phyloP scores from a whole-genome alignment of 768 basidiomycete genomes.

The Podaxis sp. region DNA sequence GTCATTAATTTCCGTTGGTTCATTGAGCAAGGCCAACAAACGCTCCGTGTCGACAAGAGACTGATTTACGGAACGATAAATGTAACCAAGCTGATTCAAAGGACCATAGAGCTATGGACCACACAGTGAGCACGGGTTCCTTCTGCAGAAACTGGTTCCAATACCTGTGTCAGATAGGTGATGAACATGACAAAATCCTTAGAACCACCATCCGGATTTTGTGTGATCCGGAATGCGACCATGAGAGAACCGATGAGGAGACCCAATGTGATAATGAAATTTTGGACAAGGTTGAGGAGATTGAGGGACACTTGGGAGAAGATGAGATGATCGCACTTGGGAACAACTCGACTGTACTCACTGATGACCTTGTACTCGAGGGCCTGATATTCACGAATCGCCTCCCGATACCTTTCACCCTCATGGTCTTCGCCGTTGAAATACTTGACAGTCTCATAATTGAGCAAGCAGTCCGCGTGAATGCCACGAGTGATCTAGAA shows the following conservation, averaged over 20 bases:
- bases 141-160: conserved; percentile 11
- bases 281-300: conserved; percentile 75
- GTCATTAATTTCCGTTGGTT: conserved; percentile 84
- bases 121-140: neutral
- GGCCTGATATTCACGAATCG: conserved; percentile 71
- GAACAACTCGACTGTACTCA: conserved; percentile 32
- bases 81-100: conserved; percentile 74
- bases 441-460: conserved; percentile 87
- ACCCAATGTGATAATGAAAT: conserved; percentile 78
- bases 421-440: conserved; percentile 88
- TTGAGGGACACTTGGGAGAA: conserved; percentile 59
- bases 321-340: conserved; percentile 11
- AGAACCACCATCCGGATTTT: conserved; percentile 42
- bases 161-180: conserved; percentile 76
- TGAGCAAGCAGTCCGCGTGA: conserved; percentile 77
- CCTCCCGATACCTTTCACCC: conserved; percentile 64
- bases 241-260: conserved; percentile 82
- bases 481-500: conserved; percentile 73
- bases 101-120: conserved; percentile 61
- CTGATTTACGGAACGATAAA: conserved; percentile 76
- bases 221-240: conserved; percentile 68
- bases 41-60: conserved; percentile 83
- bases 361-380: conserved; percentile 75
- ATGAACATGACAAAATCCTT: conserved; percentile 79
- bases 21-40: conserved; percentile 75